Percentiles rank a stretch among this genome's conserved stretches.
phyloP scores from a whole-genome alignment of 1,284 basidiomycete genomes.

The Rugosomyces carneus region DNA sequence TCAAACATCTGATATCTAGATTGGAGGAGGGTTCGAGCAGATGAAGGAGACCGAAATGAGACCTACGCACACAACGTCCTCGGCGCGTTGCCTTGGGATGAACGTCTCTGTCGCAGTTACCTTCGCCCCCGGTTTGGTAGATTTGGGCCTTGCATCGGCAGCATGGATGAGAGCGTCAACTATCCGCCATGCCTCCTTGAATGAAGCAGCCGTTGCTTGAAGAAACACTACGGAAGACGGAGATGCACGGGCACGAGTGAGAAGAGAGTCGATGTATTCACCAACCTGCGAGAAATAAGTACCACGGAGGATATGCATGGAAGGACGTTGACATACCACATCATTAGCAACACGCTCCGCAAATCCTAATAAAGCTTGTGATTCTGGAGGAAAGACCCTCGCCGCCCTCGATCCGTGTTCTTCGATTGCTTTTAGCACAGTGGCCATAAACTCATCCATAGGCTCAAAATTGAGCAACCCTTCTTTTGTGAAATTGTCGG shows the following conservation, averaged over 20 bases:
- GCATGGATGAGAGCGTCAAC: slow-evolving; percentile 70
- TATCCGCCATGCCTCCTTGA: slow-evolving; percentile 83
- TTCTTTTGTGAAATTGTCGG: slow-evolving; percentile 83
- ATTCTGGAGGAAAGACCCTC: slow-evolving; percentile 77
- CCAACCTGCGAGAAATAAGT: slow-evolving; percentile 49
- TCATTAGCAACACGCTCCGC: slow-evolving; percentile 73
- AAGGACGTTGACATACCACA: slow-evolving; percentile 45
- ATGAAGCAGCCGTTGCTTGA: slow-evolving; percentile 83
- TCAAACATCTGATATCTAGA: slow-evolving; percentile 89
- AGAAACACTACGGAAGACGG: slow-evolving; percentile 67
- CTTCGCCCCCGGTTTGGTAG: background rate
- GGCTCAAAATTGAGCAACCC: slow-evolving; percentile 76
- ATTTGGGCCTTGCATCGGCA: slow-evolving; percentile 27
- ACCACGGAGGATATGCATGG: too few species aligned
- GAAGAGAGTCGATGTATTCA: slow-evolving; percentile 80
- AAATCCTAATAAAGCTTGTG: slow-evolving; percentile 70
- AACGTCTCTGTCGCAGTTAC: slow-evolving; percentile 7
- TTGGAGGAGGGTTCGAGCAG: slow-evolving; percentile 8
- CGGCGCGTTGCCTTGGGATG: slow-evolving; percentile 46
- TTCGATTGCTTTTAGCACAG: slow-evolving; percentile 57
- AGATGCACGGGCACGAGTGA: slow-evolving; percentile 70
- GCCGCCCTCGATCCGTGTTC: slow-evolving; percentile 78
- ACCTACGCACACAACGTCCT: slow-evolving; percentile 72
- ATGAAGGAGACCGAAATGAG: background rate
- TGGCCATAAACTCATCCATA: slow-evolving; percentile 87